Conservation (phyloP, 345 rosid species). For the Hirschfeldia incana region DNA sequence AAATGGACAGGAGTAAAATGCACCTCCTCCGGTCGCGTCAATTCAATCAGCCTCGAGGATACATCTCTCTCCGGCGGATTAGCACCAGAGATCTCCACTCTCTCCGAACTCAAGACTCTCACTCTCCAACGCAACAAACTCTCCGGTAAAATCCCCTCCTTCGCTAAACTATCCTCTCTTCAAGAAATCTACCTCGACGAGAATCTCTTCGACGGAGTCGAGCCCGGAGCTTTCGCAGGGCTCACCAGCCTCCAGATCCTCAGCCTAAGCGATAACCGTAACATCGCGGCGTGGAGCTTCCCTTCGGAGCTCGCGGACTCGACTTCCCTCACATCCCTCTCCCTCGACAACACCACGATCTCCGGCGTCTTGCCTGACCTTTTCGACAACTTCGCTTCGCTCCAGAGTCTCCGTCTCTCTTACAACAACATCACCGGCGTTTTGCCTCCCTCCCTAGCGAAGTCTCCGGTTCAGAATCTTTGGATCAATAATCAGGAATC, state of each 20-base stretch:
- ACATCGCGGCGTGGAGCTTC: slow-evolving; percentile 56
- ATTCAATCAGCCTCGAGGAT: slow-evolving; percentile 43
- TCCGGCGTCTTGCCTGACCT: slow-evolving; percentile 62
- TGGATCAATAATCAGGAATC: slow-evolving; percentile 66
- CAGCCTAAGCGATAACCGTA: slow-evolving; percentile 42
- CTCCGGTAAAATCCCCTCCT: slow-evolving; percentile 60
- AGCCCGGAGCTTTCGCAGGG: slow-evolving; percentile 57
- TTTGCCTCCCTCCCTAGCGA: slow-evolving; percentile 58
- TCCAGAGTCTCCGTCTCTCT: slow-evolving; percentile 57
- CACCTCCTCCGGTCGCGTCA: slow-evolving; percentile 44
- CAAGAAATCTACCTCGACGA: slow-evolving; percentile 45
- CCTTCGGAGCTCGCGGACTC: slow-evolving; percentile 58
- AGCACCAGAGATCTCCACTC: slow-evolving; percentile 53
- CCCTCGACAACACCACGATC: slow-evolving; percentile 46
- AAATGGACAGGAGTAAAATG: slow-evolving; percentile 59
- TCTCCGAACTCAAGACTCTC: slow-evolving; percentile 51
- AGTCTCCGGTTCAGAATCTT: slow-evolving; percentile 50
- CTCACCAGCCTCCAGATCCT: slow-evolving; percentile 53
- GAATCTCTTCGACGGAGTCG: slow-evolving; percentile 60
- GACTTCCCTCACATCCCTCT: slow-evolving; percentile 41
- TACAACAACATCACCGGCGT: slow-evolving; percentile 74
- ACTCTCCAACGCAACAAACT: slow-evolving; percentile 54
- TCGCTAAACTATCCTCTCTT: slow-evolving; percentile 54
- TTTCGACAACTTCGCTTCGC: slow-evolving; percentile 48
- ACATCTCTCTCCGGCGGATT: slow-evolving; percentile 49